phyloP scores from a whole-genome alignment of 1,284 basidiomycete genomes.

The Trichosporon sp. region DNA sequence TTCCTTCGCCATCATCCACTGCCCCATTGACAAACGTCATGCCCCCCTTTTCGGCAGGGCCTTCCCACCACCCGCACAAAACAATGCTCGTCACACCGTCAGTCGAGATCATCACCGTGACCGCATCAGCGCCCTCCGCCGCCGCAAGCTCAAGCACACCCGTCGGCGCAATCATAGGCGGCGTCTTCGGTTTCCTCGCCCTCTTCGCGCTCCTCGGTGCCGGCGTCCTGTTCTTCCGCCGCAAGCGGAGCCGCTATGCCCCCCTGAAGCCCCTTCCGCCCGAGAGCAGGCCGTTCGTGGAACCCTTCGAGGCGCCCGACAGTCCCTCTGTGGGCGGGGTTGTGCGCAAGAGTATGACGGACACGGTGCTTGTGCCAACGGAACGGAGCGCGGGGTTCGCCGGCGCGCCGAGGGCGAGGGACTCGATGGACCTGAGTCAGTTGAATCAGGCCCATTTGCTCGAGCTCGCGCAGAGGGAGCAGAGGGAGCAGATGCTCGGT shows the following conservation, averaged over 20 bases:
- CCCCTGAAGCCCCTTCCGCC: neutral
- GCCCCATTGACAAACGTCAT: too few relatives aligned
- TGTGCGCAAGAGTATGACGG: neutral
- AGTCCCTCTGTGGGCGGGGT: too few relatives aligned
- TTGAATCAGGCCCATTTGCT: neutral
- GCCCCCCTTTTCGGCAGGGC: too few relatives aligned
- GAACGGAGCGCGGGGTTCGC: neutral
- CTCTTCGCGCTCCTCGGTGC: neutral
- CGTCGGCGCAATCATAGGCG: neutral
- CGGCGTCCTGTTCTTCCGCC: neutral
- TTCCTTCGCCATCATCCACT: too few relatives aligned
- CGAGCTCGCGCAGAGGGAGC: neutral
- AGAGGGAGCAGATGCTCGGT: too few relatives aligned
- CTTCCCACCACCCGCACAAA: too few relatives aligned
- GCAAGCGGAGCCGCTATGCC: neutral
- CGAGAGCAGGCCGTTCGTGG: neutral
- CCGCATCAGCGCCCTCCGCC: too few relatives aligned
- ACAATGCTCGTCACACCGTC: too few relatives aligned
- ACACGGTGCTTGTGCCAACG: neutral
- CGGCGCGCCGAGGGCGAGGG: too few relatives aligned
- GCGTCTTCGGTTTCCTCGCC: neutral
- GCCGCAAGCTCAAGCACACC: neutral
- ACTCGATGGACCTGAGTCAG: neutral
- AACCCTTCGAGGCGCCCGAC: neutral
- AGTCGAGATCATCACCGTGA: too few relatives aligned